Percentiles rank a stretch among this genome's conserved stretches.
Conservation (phyloP, 164 flowering plant species). For the Sextonia rubra region DNA sequence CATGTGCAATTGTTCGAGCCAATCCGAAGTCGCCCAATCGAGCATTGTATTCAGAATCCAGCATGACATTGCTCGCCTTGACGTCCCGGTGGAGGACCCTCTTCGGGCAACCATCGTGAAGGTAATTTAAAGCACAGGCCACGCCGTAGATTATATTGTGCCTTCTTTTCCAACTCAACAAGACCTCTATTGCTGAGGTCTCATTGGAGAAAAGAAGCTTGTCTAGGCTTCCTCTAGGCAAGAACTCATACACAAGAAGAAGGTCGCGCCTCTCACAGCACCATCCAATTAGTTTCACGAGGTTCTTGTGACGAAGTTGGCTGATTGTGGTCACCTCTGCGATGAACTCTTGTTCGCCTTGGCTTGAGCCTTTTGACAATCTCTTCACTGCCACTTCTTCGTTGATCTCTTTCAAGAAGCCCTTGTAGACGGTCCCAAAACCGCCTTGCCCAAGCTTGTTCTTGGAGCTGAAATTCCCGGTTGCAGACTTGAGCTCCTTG, state of each 20-base stretch:
- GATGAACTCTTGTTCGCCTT: slow-evolving; percentile 53
- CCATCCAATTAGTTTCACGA: slow-evolving; percentile 60
- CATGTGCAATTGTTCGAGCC: slow-evolving; percentile 20
- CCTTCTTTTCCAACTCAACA: slow-evolving; percentile 45
- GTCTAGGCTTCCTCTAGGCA: slow-evolving; percentile 65
- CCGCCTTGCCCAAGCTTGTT: slow-evolving; percentile 67
- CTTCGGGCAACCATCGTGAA: slow-evolving; percentile 24
- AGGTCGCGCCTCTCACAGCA: slow-evolving; percentile 49
- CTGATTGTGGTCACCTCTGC: slow-evolving; percentile 59
- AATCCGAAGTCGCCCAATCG: slow-evolving; percentile 31
- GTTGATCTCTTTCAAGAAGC: slow-evolving; percentile 21
- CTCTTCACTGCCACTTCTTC: slow-evolving; percentile 51
- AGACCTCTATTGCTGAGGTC: neutral
- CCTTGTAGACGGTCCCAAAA: slow-evolving; percentile 60
- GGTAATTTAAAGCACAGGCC: slow-evolving; percentile 20
- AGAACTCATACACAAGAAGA: slow-evolving; percentile 56
- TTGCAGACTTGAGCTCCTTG: slow-evolving; percentile 46
- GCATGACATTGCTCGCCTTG: slow-evolving; percentile 31
- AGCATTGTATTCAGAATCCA: slow-evolving; percentile 24
- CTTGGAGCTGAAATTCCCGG: slow-evolving; percentile 35
- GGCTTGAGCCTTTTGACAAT: slow-evolving; percentile 30
- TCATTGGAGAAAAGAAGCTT: slow-evolving; percentile 28
- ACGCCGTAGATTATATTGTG: slow-evolving; percentile 28
- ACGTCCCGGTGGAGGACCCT: slow-evolving; percentile 28
- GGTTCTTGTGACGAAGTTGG: slow-evolving; percentile 56